Evolutionary conservation across 2,329 filamentous ascomycete genomes (phyloP).

Genomic region (Bretziella fagacearum): DNA sequence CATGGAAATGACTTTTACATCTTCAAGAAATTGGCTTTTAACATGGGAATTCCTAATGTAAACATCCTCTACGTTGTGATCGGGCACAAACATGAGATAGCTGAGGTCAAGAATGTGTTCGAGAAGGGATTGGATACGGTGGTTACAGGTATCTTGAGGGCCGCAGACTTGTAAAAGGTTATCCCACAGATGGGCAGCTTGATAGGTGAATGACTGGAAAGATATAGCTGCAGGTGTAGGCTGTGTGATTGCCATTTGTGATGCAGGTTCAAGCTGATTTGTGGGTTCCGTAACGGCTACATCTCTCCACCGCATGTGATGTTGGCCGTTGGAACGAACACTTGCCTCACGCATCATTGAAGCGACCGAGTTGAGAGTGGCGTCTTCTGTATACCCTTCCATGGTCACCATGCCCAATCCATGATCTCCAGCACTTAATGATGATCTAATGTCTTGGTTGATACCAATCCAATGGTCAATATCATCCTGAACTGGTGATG

Average conservation of each 20-base stretch:
- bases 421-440: neutral
- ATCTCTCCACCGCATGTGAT: neutral
- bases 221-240: neutral
- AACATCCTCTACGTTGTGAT: neutral
- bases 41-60: neutral
- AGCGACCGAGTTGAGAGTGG: too few relatives aligned
- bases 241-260: neutral
- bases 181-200: neutral
- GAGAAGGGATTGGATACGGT: neutral
- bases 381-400: too few relatives aligned
- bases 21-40: conserved; percentile 1
- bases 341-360: too few relatives aligned
- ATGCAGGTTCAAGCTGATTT: neutral
- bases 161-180: neutral
- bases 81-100: neutral
- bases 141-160: neutral
- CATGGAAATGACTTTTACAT: neutral
- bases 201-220: neutral
- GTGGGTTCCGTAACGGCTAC: neutral
- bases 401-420: too few relatives aligned
- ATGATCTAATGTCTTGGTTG: neutral
- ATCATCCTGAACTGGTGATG: neutral
- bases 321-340: too few relatives aligned
- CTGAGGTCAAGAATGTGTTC: neutral
- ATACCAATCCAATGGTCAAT: neutral